Base-by-base conservation (phyloP, 2,329 filamentous ascomycete genomes). In the Penicillium sp. region DNA sequence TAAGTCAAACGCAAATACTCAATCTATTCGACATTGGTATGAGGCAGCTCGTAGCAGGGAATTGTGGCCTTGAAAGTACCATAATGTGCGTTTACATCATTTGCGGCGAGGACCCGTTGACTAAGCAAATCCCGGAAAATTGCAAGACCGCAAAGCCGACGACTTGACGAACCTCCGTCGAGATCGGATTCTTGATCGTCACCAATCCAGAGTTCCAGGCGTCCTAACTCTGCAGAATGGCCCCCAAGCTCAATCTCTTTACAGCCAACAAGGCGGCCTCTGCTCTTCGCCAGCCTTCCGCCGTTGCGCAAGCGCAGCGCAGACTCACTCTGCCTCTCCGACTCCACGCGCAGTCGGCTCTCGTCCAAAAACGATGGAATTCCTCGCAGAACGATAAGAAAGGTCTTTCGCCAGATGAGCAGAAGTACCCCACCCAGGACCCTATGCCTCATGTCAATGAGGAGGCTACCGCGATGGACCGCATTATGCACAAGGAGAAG, bases 391-490 rank as follows among this genome's bases (percentile, higher is more conserved):
- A 68, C 54, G 67, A 68, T 38, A 63, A 67, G 38, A 70, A 75
- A 39, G 67, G 71, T 54, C 57, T 68, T 34, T 60, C 58, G 17
- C 60, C 68, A 15, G 68, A 74, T 37, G 63, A 71, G 35, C 60
- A 68, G 45, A 72, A 72, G 48, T 81, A 80, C 22, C 79, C 84
- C 12, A 84, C 83, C 58, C 79, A 82, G 74, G 79, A 84, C 62
- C 73, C 72, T 34, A 75, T 87, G 55, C 83, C 84, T 43, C 82
- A 86, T 76, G 84, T 89, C 34, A 88, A 83, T 63, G 85, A 90
- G 70, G 87, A 90, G 73, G 86, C 87, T 35, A 83, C 83, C 41
- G 83, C 84, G 66, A 82, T 84, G 64, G 83, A 82, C 28, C 81
- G 85, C 68, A 83, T 86, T 28, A 85, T 80, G 68, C 84, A 86